phyloP scores from a whole-genome alignment of 2,329 filamentous ascomycete genomes.

The Saccharata proteae region DNA sequence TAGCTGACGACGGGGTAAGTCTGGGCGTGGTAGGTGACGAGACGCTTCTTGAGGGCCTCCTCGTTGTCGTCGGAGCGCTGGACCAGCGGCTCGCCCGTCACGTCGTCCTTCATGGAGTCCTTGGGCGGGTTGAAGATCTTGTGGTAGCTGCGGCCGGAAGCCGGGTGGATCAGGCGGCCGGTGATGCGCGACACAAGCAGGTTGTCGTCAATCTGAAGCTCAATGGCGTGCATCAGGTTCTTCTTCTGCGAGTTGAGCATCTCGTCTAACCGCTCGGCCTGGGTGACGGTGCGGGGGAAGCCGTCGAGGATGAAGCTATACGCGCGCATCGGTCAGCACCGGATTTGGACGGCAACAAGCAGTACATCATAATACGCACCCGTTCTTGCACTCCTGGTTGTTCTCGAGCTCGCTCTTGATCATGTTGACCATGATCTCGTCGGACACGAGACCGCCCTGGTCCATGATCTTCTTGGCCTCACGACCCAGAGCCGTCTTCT shows the following conservation, averaged over 20 bases:
- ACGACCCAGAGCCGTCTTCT: slow-evolving; percentile 86
- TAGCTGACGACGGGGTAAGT: slow-evolving; percentile 86
- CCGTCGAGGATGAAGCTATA: slow-evolving; percentile 93
- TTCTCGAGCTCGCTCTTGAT: slow-evolving; percentile 93
- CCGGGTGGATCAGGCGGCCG: slow-evolving; percentile 87
- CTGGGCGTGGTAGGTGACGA: slow-evolving; percentile 87
- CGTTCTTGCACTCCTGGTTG: slow-evolving; percentile 93
- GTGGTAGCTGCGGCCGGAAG: slow-evolving; percentile 94
- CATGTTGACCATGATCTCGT: slow-evolving; percentile 99
- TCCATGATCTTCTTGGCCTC: slow-evolving; percentile 99
- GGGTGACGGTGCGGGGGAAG: slow-evolving; percentile 91
- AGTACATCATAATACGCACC: slow-evolving; percentile 44
- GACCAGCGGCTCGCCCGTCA: slow-evolving; percentile 91
- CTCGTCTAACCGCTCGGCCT: slow-evolving; percentile 85
- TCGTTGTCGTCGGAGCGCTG: slow-evolving; percentile 97
- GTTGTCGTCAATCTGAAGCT: slow-evolving; percentile 91
- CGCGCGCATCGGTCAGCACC: not conserved
- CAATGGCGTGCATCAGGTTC: slow-evolving; percentile 85
- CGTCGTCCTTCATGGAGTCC: slow-evolving; percentile 83
- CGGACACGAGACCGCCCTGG: slow-evolving; percentile 89
- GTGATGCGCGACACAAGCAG: slow-evolving; percentile 94
- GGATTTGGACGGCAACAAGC: not conserved
- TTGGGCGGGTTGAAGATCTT: slow-evolving; percentile 98
- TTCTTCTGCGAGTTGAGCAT: slow-evolving; percentile 74
- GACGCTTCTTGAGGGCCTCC: slow-evolving; percentile 87